A percentile compares a stretch with the other conserved stretches of the same genome.
Conservation (phyloP, 2,329 filamentous ascomycete genomes). For the Eutypella sp. region DNA sequence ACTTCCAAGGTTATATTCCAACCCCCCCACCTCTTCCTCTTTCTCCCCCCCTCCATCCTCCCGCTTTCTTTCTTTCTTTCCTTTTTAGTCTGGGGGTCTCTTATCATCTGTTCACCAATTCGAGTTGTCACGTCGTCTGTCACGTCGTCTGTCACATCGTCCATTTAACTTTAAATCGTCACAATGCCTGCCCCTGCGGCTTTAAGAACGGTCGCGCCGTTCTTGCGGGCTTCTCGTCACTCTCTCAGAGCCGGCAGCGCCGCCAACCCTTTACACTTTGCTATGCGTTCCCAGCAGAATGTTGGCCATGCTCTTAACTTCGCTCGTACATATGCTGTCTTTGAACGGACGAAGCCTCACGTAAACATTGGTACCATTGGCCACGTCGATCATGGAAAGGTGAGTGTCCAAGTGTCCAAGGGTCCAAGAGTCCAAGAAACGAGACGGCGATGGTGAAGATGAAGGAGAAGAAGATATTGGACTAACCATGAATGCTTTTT, state of each 20-base stretch:
- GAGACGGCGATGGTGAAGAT: neutral
- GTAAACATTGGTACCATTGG: slow-evolving; percentile 99
- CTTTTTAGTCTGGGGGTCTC: slow-evolving; percentile 5
- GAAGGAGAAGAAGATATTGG: slow-evolving; percentile 9
- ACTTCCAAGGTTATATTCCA: no score
- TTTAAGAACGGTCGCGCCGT: slow-evolving; percentile 70
- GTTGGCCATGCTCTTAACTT: slow-evolving; percentile 61
- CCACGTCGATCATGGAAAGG: slow-evolving; percentile 99
- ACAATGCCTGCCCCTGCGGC: slow-evolving; percentile 81
- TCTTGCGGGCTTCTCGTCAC: slow-evolving; percentile 75
- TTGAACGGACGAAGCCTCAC: slow-evolving; percentile 90
- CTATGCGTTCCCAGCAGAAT: slow-evolving; percentile 54
- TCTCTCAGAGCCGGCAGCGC: slow-evolving; percentile 64
- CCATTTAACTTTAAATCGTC: no score
- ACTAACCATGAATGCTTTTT: slow-evolving; percentile 8
- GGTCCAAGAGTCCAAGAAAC: neutral
- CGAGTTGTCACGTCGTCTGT: neutral
- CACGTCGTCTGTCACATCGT: no score
- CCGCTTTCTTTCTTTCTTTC: slow-evolving; percentile 8
- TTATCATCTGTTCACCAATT: slow-evolving; percentile 3
- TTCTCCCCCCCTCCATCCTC: slow-evolving; percentile 7
- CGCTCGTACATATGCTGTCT: slow-evolving; percentile 63
- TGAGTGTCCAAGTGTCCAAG: slow-evolving; percentile 34
- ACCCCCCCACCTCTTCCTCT: neutral
- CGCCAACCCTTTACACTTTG: slow-evolving; percentile 72